Percentiles rank a stretch among this genome's conserved stretches.
Evolutionary conservation across 2,329 filamentous ascomycete genomes (phyloP).

Genomic region (Pseudogymnoascus sp.): DNA sequence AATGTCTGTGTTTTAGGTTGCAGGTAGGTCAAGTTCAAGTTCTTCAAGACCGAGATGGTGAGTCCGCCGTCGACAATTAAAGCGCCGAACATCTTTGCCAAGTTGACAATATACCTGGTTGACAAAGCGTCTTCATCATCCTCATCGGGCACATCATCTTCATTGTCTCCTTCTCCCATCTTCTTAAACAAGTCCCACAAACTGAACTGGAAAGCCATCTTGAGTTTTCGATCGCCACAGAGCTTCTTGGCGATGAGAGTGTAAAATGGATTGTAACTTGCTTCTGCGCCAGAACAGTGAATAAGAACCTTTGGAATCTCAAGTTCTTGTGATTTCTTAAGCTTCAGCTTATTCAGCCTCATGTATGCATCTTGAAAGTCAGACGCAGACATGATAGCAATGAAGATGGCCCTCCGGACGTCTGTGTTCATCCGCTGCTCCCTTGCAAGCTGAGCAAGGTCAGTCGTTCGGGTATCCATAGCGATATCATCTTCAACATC

Average conservation of each 20-base stretch:
- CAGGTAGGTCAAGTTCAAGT: constrained; percentile 71
- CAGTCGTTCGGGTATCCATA: constrained; percentile 18
- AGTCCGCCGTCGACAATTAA: constrained; percentile 55
- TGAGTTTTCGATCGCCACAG: constrained; percentile 66
- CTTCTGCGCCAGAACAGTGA: constrained; percentile 78
- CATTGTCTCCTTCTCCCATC: constrained; percentile 63
- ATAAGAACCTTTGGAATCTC: constrained; percentile 85
- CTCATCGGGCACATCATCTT: constrained; percentile 58
- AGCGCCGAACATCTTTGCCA: constrained; percentile 59
- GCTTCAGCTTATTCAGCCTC: constrained; percentile 70
- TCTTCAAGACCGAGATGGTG: constrained; percentile 54
- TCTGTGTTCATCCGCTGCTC: constrained; percentile 33
- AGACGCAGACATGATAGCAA: constrained; percentile 77
- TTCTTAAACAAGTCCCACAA: constrained; percentile 80
- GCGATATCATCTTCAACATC: constrained; percentile 2
- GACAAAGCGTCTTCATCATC: constrained; percentile 45
- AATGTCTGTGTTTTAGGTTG: constrained; percentile 71
- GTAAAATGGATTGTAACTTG: constrained; percentile 88
- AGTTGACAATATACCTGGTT: constrained; percentile 56
- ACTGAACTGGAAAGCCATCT: constrained; percentile 79
- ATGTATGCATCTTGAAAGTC: constrained; percentile 79
- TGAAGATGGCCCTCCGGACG: constrained; percentile 65
- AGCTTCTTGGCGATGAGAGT: constrained; percentile 74
- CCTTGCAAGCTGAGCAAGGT: constrained; percentile 29
- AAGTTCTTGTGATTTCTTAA: constrained; percentile 78